Base-by-base conservation (phyloP, 176 grass and related monocot species). In the Elaeis guineensis region DNA sequence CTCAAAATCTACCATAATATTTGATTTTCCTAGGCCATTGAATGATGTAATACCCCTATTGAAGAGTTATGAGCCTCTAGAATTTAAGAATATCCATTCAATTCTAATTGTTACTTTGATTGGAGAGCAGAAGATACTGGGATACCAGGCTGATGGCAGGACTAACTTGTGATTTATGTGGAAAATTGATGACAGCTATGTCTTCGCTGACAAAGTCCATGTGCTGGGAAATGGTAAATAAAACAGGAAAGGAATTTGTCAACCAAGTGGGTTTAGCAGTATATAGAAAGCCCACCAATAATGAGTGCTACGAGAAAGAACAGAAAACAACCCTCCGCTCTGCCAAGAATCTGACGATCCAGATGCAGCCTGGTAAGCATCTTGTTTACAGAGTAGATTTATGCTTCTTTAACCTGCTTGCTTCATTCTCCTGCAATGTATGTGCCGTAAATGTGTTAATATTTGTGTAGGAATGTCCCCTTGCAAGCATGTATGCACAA, bases 181-280 rank as follows among this genome's bases (percentile, higher is more conserved):
- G 50, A 21, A n/a, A 66, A 23, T 25, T 17, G 35, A 16, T 72
- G 50, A 6, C 80, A 95, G 89, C 70, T 0, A 98, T 92, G 84
- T 64, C 60, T 59, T 75, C 73, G 70, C 67, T 98, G 70, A 86
- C 80, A 16, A 92, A 71, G 51, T 75, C 84, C 2, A 92, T 98
- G 82, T 98, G 93, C 74, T 98, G 93, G 93, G 89, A 98, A 73
- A 59, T 86, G 70, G 73, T 92, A 67, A 77, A 77, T 0, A 98
- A 86, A 82, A 92, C 79, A 22, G 35, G 35, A 44, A 89, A 75
- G 71, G 87, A 89, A 65, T 71, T 59, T 20, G 21, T 92, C 19
- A 89, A 98, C 76, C 71, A 64, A 20, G 77, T 89, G 0, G 93
- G 93, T 14, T 70, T 98, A 44, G 82, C 80, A 32, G 69, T 89